Evolutionary conservation across 805 yeast genomes (phyloP).

Genomic region (Lipomyces spencermartinsiae): DNA sequence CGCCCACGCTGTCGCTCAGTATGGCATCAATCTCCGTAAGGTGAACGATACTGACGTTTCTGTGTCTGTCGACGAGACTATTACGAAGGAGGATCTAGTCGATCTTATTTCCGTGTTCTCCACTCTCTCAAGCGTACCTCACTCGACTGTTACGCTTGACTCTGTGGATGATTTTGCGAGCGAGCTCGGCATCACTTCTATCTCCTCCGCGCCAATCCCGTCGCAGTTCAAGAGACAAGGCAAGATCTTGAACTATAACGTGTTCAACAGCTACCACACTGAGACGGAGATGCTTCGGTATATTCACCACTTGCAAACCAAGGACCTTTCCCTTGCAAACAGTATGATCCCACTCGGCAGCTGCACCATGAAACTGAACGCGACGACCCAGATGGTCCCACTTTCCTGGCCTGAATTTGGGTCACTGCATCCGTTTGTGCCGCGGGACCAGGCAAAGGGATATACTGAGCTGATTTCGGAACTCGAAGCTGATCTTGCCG

Average conservation of each 20-base stretch:
- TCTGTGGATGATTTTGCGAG: conserved; percentile 32
- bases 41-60: conserved; percentile 67
- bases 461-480: conserved; percentile 76
- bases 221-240: conserved; percentile 43
- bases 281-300: conserved; percentile 96
- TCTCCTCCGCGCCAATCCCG: conserved; percentile 63
- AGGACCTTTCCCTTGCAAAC: conserved; percentile 90
- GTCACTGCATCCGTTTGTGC: conserved; percentile 90
- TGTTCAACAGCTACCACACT: conserved; percentile 86
- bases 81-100: conserved; percentile 64
- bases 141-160: conserved; percentile 19
- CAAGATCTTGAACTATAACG: conserved; percentile 64
- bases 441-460: conserved; percentile 86
- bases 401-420: conserved; percentile 94
- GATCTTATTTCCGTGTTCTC: conserved; percentile 68
- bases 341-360: conserved; percentile 98
- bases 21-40: conserved; percentile 78
- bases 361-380: conserved; percentile 96
- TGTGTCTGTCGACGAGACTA: conserved; percentile 91
- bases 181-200: conserved; percentile 45
- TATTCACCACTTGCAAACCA: conserved; percentile 79
- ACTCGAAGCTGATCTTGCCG: conserved; percentile 82
- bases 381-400: conserved; percentile 94
- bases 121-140: conserved; percentile 8
- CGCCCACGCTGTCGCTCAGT: conserved; percentile 60